Base-by-base conservation (phyloP, 805 yeast species). In the Metschnikowia proteae region DNA sequence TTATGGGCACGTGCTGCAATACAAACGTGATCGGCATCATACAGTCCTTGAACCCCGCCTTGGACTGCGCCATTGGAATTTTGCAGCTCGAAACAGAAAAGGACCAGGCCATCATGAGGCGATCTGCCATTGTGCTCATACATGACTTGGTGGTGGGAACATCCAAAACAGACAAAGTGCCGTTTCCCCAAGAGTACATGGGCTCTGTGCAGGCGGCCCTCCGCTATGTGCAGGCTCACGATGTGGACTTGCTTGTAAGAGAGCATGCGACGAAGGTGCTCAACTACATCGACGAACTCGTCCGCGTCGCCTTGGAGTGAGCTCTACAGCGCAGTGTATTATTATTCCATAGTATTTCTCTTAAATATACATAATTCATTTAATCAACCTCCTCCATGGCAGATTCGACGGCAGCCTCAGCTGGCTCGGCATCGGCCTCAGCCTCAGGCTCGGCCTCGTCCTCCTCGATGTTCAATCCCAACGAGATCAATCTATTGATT, bases 311-410 rank as follows among this genome's bases (percentile, higher is more conserved):
- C 5, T 36, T 56, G 27, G 57, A 47, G 23, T n/a, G 5, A 11
- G 23, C 17, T 17, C 17, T 17, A 17, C 17, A 17, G 17, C 17
- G 2, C 17, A 17, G 17, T 17, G 17, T 17, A 36, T 26, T n/a
- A 10, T 30, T 6, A 11, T 30, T 11, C 5, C 33, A 30, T 33
- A 33, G 32, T 35, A 22, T 13, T 27, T 22, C 13, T 22, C 22
- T 42, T 30, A 36, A 34, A 22, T 39, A 30, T 54, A 52, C 58
- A 48, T 54, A 38, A 55, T 49, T 51, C 57, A 51, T 57, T 60
- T 87, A 92, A 76, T 92, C 99, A 73, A 92, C 97, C 80, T 92
- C 99, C 82, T 92, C 99, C 99, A 92, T 94, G 64, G 84, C 82
- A 53, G 82, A 83, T 64, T 81, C 91, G 56, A 79, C 80, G 55